A percentile compares a stretch with the other conserved stretches of the same genome.
These are phyloP conservation scores for Fraxinus americana DNA, from an alignment of 257 asterid species.

Conservation along the genomic window DNA sequence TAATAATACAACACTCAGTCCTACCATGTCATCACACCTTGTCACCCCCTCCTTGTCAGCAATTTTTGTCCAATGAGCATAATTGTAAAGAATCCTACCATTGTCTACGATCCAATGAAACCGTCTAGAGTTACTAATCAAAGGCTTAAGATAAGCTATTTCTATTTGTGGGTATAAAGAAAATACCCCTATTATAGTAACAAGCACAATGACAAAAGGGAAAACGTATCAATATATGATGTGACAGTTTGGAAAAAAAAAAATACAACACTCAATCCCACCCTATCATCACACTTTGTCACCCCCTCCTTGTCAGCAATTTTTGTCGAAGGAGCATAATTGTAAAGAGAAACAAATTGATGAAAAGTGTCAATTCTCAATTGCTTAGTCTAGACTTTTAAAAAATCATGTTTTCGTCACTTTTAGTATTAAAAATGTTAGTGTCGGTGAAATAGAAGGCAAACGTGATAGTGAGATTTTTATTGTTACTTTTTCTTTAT, in stretches of 20 bases:
- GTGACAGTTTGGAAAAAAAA: no score
- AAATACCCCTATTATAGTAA: no score
- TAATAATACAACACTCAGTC: no score
- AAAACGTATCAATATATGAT: no score
- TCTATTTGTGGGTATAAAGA: background rate
- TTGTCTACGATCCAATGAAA: background rate
- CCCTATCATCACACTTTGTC: no score
- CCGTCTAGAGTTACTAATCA: background rate
- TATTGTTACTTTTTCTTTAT: background rate
- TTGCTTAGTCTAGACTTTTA: background rate
- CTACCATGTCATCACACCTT: no score
- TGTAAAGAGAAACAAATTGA: background rate
- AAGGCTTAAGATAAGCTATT: background rate
- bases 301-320: no score
- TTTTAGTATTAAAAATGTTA: background rate
- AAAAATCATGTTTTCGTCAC: background rate
- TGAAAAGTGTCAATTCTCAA: background rate
- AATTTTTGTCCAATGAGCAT: no score
- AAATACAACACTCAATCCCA: no score
- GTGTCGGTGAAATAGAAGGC: background rate
- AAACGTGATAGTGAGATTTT: background rate
- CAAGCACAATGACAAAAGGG: no score
- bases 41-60: no score
- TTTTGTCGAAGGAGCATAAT: no score
- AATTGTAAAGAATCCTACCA: background rate